Evolutionary conservation across 1,284 basidiomycete species (phyloP), one percentile per base, ranked within the genome.

Genomic region (Puccinia hordei): DNA sequence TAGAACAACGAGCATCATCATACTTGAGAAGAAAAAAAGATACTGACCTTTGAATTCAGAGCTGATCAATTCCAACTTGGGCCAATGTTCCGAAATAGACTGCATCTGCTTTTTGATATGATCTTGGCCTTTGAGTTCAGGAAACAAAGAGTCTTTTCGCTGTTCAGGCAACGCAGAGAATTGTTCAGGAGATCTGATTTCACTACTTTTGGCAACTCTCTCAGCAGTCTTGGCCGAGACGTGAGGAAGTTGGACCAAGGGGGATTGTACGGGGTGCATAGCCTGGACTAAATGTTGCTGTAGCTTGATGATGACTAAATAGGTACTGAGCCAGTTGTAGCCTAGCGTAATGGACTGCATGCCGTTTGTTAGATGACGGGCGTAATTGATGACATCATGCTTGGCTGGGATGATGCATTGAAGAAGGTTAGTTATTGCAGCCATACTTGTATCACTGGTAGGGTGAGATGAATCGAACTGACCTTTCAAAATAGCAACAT

Each of bases 271-370:
- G 5, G 92, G 91, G 12, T 91, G 89, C 19, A 96, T 87, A 0
- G 94, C 96, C 86, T 99, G 97, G 0, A 91, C 89, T 65, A 99
- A 87, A 85, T 91, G 91, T 19, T 93, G 90, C 82, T 95, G 92
- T 24, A 99, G 88, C 69, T 91, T 91, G 89, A 96, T 92, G 82
- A 92, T 88, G 41, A 90, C 87, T 44, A 94, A 87, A 0, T 93
- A 91, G 0, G 94, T 91, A 15, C 89, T 85, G n/a, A 98, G 90
- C 95, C 95, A 99, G 85, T 91, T 95, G 84, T 95, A 93, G 0
- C 95, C 90, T 30, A 93, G 89, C 0, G 92, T 88, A 83, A 98
- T 93, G 83, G 91, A 92, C 81, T 95, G 88, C 68, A 98, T 88
- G 0, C 93, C 93, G 88, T 22, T 95, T 88, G 53, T 95, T 84